A percentile compares a stretch with the other conserved stretches of the same genome.
These are phyloP conservation scores for Pyrenochaeta sp. DNA, from an alignment of 2,329 filamentous ascomycete genomes.

Conservation along the genomic window DNA sequence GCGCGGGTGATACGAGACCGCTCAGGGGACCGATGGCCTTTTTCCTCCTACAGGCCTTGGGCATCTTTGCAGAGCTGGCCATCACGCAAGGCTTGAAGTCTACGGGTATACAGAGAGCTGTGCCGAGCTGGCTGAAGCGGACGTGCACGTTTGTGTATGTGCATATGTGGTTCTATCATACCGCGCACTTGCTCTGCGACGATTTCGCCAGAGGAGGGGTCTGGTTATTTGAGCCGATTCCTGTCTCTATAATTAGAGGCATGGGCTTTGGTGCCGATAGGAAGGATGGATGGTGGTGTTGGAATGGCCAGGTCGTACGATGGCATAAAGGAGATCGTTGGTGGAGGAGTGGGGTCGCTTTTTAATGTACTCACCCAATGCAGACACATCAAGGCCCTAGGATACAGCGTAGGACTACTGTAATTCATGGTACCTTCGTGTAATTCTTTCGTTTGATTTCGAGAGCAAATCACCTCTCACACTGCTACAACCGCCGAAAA, in stretches of 20 bases:
- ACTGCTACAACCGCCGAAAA: too few relatives aligned
- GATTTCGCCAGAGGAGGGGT: conserved; percentile 78
- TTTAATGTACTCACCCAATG: conserved; percentile 34
- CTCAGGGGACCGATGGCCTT: conserved; percentile 67
- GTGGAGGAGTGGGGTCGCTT: conserved; percentile 66
- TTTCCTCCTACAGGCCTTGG: conserved; percentile 75
- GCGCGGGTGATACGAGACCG: conserved; percentile 63
- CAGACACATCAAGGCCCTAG: not conserved
- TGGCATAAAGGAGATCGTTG: conserved; percentile 70
- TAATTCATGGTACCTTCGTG: too few relatives aligned
- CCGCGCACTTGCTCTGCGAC: conserved; percentile 72
- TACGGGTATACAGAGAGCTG: conserved; percentile 39
- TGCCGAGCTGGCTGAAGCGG: conserved; percentile 60
- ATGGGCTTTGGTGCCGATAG: conserved; percentile 67
- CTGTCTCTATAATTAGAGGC: conserved; percentile 73
- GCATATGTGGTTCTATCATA: conserved; percentile 72
- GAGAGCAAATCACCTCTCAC: too few relatives aligned
- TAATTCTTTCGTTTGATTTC: too few relatives aligned
- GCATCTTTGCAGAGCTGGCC: conserved; percentile 66
- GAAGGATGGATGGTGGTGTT: conserved; percentile 73
- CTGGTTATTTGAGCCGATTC: conserved; percentile 85
- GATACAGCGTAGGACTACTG: too few relatives aligned
- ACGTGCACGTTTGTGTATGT: conserved; percentile 69
- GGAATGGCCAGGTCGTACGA: conserved; percentile 63
- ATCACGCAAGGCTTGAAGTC: conserved; percentile 36